These are phyloP conservation scores for Nannizziopsis barbatae DNA, from an alignment of 2,329 filamentous ascomycete species.

Conservation along the genomic window DNA sequence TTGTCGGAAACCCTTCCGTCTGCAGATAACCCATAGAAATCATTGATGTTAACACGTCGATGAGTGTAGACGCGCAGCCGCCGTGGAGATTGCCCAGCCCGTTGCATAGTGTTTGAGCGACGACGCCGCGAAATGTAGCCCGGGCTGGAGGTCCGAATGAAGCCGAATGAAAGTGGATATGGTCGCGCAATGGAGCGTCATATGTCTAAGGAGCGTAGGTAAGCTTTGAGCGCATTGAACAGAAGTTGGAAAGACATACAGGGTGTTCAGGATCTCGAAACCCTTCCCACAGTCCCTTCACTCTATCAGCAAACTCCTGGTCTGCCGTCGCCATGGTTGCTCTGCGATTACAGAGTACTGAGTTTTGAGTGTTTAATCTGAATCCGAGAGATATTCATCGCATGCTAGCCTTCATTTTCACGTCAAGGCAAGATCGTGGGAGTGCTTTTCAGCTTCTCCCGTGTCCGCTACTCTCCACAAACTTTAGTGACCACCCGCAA, in stretches of 20 bases:
- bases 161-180: conserved; percentile 32
- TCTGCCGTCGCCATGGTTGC: too few relatives aligned
- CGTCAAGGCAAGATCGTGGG: too few relatives aligned
- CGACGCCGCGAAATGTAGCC: conserved; percentile 36
- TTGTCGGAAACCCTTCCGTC: conserved; percentile 50
- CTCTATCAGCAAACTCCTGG: background rate
- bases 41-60: conserved; percentile 55
- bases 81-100: conserved; percentile 82
- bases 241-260: background rate
- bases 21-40: conserved; percentile 46
- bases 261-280: background rate
- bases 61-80: conserved; percentile 59
- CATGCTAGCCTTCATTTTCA: too few relatives aligned
- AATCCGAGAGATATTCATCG: too few relatives aligned
- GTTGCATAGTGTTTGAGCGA: conserved; percentile 86
- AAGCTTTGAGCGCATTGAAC: background rate
- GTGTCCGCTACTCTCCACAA: too few relatives aligned
- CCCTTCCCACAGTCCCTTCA: too few relatives aligned
- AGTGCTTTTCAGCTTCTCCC: too few relatives aligned
- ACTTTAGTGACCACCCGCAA: too few relatives aligned
- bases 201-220: conserved; percentile 14
- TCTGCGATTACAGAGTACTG: too few relatives aligned
- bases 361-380: too few relatives aligned
- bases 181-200: conserved; percentile 21
- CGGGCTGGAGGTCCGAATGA: conserved; percentile 25